A percentile compares a stretch with the other conserved stretches of the same genome.
Conservation (phyloP, 176 grass and related monocot species). For the Tillandsia leiboldiana region DNA sequence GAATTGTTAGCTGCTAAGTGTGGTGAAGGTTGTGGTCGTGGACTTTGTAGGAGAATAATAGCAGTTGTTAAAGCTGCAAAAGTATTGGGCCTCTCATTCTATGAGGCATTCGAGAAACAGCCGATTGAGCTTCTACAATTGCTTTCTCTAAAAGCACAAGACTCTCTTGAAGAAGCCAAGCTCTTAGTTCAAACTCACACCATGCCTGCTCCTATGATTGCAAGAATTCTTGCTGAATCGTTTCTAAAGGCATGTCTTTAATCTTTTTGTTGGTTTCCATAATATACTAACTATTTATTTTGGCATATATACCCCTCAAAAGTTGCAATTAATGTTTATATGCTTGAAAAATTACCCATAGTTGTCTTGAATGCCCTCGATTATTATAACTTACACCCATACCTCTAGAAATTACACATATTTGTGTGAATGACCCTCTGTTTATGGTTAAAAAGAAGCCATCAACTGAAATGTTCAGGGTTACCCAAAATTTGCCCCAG, state of each 20-base stretch:
- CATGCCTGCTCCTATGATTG: slow-evolving; percentile 69
- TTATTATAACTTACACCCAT: too few species aligned
- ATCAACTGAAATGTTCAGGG: too few species aligned
- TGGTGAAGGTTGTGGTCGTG: slow-evolving; percentile 58
- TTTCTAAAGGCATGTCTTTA: slow-evolving; percentile 63
- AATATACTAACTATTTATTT: neutral
- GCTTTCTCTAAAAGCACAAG: slow-evolving; percentile 85
- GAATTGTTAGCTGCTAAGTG: slow-evolving; percentile 67
- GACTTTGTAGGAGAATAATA: slow-evolving; percentile 77
- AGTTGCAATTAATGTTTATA: too few species aligned
- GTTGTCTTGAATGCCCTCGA: too few species aligned
- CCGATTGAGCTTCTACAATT: slow-evolving; percentile 88
- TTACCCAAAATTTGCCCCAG: too few species aligned
- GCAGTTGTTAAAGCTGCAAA: slow-evolving; percentile 70
- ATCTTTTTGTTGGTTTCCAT: slow-evolving; percentile 3
- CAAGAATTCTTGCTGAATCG: slow-evolving; percentile 77
- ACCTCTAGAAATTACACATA: too few species aligned
- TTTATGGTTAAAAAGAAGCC: too few species aligned
- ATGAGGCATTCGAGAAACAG: slow-evolving; percentile 80
- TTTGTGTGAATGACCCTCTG: too few species aligned
- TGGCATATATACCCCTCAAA: too few species aligned
- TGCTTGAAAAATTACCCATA: too few species aligned
- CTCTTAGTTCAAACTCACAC: slow-evolving; percentile 69
- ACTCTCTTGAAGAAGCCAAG: slow-evolving; percentile 86
- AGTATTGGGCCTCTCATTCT: slow-evolving; percentile 66